Evolutionary conservation across 2,329 filamentous ascomycete genomes (phyloP), one percentile per base, ranked within the genome.

Genomic region (Coniochaeta ligniaria): DNA sequence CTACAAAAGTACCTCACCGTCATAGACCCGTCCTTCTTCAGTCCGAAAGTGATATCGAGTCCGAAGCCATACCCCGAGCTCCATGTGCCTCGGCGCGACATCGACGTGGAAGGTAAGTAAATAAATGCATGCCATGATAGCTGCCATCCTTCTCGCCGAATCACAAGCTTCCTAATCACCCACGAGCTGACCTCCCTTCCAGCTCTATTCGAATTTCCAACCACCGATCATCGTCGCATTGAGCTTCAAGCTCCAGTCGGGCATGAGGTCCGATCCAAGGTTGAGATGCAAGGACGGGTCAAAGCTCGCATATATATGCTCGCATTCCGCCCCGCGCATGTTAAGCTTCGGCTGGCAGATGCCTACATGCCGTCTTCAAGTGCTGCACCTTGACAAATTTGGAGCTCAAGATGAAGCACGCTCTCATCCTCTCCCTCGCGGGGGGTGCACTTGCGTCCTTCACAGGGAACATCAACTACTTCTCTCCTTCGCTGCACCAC

Each of bases 401-500:
- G 16, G 31, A 57, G 20, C 54, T n/a, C 35, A 57, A 36, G 35
- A 57, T 57, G 54, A 57, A 38, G 54, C 31, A 57, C 28, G 31
- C 14, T 16, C 28, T 57, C 54, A 20, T 38, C 33, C 20, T 57
- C 26, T 57, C 35, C n/a, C 35, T 57, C 9, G 54, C 54, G 9
- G 54, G 6, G 7, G 54, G 31, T 14, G 54, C 54, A 26, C 54
- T 57, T 11, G 64, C 65, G n/a, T 62, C 60, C 6, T 67, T 66
- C 43, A 59, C 64, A 0, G 63, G 62, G 14, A 85, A 86, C 70
- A 69, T 86, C 63, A 85, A 86, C 73, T 86, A 86, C 70, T 75
- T 79, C 60, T 82, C 79, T 60, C 83, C 84, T 20, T 86, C 83
- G 1, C 74, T 80, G 36, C 77, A 83, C 63, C 83, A 86, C 64